Evolutionary conservation across 768 basidiomycete genomes (phyloP).

Genomic region (Kwoniella sp.): DNA sequence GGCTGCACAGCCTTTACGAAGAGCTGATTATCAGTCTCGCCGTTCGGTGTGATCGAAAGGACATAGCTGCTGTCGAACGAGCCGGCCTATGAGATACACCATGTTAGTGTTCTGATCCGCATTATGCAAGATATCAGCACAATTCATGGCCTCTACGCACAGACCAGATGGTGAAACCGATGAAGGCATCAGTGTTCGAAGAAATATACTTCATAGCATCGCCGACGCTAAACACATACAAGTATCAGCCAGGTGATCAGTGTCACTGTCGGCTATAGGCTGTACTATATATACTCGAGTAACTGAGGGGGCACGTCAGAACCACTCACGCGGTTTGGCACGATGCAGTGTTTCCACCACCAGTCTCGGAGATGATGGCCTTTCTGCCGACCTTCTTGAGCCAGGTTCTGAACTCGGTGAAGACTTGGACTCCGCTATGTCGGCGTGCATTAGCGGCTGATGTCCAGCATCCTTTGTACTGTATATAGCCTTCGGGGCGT

Average conservation of each 20-base stretch:
- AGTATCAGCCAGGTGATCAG: constrained; percentile 18
- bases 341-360: constrained; percentile 62
- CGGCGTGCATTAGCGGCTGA: background rate
- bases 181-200: constrained; percentile 58
- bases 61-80: constrained; percentile 62
- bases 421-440: constrained; percentile 59
- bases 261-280: no score
- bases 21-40: constrained; percentile 54
- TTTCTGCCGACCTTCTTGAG: constrained; percentile 60
- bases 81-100: constrained; percentile 56
- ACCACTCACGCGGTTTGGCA: constrained; percentile 60
- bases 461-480: no score
- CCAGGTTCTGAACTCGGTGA: constrained; percentile 59
- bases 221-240: constrained; percentile 58
- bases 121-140: no score
- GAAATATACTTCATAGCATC: constrained; percentile 61
- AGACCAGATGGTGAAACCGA: constrained; percentile 64
- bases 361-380: constrained; percentile 67
- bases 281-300: no score
- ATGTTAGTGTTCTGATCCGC: no score
- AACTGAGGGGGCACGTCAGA: no score
- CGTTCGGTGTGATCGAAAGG: constrained; percentile 61
- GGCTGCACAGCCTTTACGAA: constrained; percentile 41
- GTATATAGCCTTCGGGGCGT: no score
- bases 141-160: constrained; percentile 43